Evolutionary conservation across 129 eudicot species (phyloP).

Genomic region (Erigeron canadensis): DNA sequence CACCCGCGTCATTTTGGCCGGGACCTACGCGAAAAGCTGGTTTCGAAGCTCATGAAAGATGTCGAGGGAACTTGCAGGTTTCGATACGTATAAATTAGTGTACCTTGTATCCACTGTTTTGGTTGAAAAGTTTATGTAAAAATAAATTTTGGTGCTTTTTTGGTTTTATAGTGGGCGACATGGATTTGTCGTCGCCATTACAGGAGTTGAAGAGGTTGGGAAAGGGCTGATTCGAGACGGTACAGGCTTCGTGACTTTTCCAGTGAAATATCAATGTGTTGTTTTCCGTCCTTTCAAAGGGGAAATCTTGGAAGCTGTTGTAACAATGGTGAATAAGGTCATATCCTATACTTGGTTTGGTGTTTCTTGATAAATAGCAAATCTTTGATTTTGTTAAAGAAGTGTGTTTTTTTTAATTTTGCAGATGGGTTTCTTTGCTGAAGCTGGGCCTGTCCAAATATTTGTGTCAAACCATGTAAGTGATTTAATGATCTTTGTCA

Average conservation of each 20-base stretch:
- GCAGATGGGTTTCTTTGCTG: slow-evolving; percentile 99
- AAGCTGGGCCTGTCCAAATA: slow-evolving; percentile 93
- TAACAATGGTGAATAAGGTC: slow-evolving; percentile 98
- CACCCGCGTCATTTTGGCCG: slow-evolving; percentile 93
- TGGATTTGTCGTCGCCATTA: slow-evolving; percentile 89
- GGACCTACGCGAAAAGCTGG: slow-evolving; percentile 79
- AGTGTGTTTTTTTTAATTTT: not conserved
- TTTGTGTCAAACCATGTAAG: slow-evolving; percentile 93
- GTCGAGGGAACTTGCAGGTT: slow-evolving; percentile 94
- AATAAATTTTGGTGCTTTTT: too few relatives aligned
- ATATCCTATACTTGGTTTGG: not conserved
- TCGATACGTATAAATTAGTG: not conserved
- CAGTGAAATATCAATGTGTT: slow-evolving; percentile 88
- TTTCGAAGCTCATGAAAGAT: slow-evolving; percentile 82
- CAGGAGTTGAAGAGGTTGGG: slow-evolving; percentile 83
- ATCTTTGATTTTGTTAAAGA: not conserved
- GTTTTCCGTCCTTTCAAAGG: slow-evolving; percentile 95
- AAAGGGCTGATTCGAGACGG: slow-evolving; percentile 93
- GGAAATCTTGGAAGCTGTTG: slow-evolving; percentile 94
- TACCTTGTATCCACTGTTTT: not conserved
- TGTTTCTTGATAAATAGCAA: not conserved
- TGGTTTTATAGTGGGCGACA: slow-evolving; percentile 71
- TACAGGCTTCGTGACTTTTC: slow-evolving; percentile 89
- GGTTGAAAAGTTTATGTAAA: not conserved
- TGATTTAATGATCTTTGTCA: not conserved